phyloP scores from a whole-genome alignment of 805 yeast genomes.

The Wickerhamiella dianesei region DNA sequence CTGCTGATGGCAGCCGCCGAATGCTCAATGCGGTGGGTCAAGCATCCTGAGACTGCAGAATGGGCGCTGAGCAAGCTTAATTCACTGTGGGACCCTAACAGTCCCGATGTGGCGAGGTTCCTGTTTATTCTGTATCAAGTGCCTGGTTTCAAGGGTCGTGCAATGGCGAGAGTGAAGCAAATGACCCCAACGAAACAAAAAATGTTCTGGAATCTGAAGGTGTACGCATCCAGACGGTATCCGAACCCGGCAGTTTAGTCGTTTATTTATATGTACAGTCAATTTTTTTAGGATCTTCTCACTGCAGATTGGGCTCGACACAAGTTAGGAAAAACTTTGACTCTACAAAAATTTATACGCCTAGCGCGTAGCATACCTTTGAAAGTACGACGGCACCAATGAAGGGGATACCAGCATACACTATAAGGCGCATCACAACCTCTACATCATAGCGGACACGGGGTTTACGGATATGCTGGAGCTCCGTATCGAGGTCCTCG shows the following conservation, averaged over 20 bases:
- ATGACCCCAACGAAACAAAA: neutral
- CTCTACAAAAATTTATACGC: neutral
- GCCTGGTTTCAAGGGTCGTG: neutral
- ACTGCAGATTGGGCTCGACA: too few species aligned
- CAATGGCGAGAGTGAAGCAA: neutral
- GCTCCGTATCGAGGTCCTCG: conserved; percentile 14
- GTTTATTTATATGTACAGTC: neutral
- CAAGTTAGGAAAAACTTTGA: neutral
- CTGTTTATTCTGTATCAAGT: conserved; percentile 4
- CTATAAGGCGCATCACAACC: conserved; percentile 59
- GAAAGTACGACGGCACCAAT: conserved; percentile 14
- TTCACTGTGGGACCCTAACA: conserved; percentile 3
- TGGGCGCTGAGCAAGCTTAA: conserved; percentile 13
- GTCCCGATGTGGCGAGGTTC: conserved; percentile 4
- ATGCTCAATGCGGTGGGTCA: conserved; percentile 16
- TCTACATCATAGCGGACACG: conserved; percentile 53
- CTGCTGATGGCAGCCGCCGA: conserved; percentile 16
- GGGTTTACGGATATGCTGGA: conserved; percentile 21
- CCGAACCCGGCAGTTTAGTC: neutral
- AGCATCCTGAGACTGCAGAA: conserved; percentile 11
- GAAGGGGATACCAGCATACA: conserved; percentile 69
- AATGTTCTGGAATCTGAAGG: neutral
- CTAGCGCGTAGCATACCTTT: neutral
- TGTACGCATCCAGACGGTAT: neutral
- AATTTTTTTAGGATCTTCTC: too few species aligned